These are phyloP conservation scores for Protoeuglena noctilucae DNA, from an alignment of 139 green algal species.

Conservation along the genomic window DNA sequence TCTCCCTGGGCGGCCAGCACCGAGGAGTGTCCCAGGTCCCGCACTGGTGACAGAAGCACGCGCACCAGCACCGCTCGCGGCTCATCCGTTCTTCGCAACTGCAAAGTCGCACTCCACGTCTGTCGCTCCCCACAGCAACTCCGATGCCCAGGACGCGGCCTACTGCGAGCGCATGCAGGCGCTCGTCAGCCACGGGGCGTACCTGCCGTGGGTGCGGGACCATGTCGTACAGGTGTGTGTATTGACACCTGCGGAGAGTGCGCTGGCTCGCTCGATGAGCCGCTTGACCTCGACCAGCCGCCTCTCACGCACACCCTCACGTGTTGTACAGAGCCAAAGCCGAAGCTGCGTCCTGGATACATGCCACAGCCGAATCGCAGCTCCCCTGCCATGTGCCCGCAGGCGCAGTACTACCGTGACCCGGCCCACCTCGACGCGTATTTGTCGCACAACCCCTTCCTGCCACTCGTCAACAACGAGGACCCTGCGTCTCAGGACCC, in stretches of 20 bases:
- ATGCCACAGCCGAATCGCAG: no score
- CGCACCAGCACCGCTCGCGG: background rate
- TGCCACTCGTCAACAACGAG: slow-evolving; percentile 12
- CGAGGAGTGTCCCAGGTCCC: slow-evolving; percentile 5
- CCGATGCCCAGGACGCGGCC: no score
- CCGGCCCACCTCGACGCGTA: slow-evolving; percentile 1
- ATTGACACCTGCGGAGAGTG: no score
- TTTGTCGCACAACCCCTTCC: slow-evolving; percentile 5
- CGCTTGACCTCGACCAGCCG: no score
- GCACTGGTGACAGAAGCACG: background rate
- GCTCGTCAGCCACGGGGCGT: background rate
- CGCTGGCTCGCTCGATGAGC: no score
- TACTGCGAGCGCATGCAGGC: background rate
- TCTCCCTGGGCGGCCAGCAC: slow-evolving; percentile 15
- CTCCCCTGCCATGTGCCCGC: no score
- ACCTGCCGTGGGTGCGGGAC: background rate
- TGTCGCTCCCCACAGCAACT: no score
- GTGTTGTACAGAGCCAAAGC: no score
- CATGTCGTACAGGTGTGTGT: slow-evolving; percentile 2
- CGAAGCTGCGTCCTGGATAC: no score
- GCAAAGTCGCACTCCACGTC: no score
- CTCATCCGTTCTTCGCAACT: no score
- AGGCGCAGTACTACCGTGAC: slow-evolving; percentile 14
- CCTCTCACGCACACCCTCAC: background rate
- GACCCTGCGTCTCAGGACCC: background rate